These are phyloP conservation scores for Sporothrix schenckii DNA, from an alignment of 2,329 filamentous ascomycete genomes.

Conservation along the genomic window DNA sequence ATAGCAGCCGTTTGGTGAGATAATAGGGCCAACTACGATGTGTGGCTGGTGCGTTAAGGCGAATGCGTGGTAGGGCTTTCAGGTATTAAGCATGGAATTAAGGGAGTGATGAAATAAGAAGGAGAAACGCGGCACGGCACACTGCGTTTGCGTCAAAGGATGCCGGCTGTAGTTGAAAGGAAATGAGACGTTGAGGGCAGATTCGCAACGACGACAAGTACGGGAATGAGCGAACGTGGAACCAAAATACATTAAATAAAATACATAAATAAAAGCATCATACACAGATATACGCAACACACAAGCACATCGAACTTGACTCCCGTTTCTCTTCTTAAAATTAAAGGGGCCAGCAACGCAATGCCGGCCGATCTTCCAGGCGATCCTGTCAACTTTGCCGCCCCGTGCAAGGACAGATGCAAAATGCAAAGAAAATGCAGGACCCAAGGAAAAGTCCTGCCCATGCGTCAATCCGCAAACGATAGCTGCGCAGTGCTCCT, in stretches of 20 bases:
- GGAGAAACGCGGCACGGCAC: not conserved
- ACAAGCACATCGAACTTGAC: not conserved
- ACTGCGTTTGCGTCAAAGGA: constrained; percentile 1
- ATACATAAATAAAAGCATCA: not conserved
- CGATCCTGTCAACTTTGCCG: constrained; percentile 1
- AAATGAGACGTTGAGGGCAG: not conserved
- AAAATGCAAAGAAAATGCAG: constrained; percentile 5
- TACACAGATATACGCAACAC: too few species aligned
- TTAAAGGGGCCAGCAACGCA: constrained; percentile 17
- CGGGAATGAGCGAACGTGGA: not conserved
- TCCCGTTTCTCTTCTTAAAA: constrained; percentile 4
- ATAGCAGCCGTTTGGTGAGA: not conserved
- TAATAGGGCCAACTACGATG: constrained; percentile 9
- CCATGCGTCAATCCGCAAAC: constrained; percentile 18
- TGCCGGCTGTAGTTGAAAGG: too few species aligned
- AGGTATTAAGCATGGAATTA: constrained; percentile 10
- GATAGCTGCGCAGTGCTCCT: not conserved
- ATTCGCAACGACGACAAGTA: not conserved
- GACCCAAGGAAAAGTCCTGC: constrained; percentile 19
- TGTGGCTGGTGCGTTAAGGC: not conserved
- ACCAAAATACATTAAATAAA: not conserved
- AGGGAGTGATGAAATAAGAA: not conserved
- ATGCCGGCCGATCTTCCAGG: constrained; percentile 21
- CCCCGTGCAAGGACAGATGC: not conserved
- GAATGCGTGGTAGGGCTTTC: not conserved